Evolutionary conservation across 108 stramenopile species (phyloP), one percentile per base, ranked within the genome.

Genomic region (Asterionellopsis glacialis): DNA sequence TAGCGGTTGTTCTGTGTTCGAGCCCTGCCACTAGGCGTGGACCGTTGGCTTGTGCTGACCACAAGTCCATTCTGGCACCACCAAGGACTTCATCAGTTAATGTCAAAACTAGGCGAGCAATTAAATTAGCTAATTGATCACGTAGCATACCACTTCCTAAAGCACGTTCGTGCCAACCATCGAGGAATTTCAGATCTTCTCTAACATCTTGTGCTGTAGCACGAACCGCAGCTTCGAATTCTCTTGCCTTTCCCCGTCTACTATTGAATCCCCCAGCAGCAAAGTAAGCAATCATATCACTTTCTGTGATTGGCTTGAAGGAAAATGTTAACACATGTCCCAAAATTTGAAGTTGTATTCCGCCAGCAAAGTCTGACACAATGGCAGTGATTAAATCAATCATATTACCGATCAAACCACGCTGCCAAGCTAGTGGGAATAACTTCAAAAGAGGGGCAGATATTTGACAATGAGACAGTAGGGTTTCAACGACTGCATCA

Each of bases 391-490:
- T 72, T n/a, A 94, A 59, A 9, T 83, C 85, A 55, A 94, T 76
- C 39, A 94, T 88, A 62, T 94, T 94, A 13, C 87, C 88, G 1
- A 94, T 66, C 44, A 94, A 64, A 5, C 88, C 93, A 4, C 93
- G 79, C 74, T 94, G 93, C 87, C 89, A 91, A 40, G 82, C 83
- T 12, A 90, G 52, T 11, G 93, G 93, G 53, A 94, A 94, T 0
- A 94, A 70, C 56, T 87, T 87, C 13, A 94, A 69, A 41, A 94
- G 58, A 0, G 93, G 93, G 15, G 90, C 90, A 15, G 90, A 87
- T 27, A 94, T 86, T 56, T 94, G 93, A 41, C 87, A 89, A 54
- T 94, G 90, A 9, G 83, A 85, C 24, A 94, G 61, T 0, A 94
- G 76, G 14, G 82, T 91, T 63, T 94, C 93, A 4, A 88, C 84